phyloP scores from a whole-genome alignment of 768 basidiomycete species.

The Rhodotorula kratochvilovae region DNA sequence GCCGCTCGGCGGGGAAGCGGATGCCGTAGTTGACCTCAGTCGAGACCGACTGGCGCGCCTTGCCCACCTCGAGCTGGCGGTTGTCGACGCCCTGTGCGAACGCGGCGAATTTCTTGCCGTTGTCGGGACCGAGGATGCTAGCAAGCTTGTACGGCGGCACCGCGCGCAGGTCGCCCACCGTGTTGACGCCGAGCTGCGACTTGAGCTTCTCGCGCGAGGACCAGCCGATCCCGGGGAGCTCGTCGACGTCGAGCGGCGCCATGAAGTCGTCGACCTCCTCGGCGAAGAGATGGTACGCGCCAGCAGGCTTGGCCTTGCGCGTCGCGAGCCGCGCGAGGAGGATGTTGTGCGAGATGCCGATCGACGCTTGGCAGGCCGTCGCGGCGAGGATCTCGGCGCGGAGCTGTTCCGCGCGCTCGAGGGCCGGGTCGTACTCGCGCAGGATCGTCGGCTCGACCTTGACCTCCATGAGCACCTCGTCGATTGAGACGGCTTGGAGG shows the following conservation, averaged over 20 bases:
- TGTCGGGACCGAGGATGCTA: conserved; percentile 69
- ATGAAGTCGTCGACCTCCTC: conserved; percentile 58
- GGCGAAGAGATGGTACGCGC: conserved; percentile 67
- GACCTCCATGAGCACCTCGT: conserved; percentile 91
- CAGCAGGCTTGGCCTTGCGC: conserved; percentile 82
- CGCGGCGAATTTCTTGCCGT: conserved; percentile 79
- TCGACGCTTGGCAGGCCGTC: conserved; percentile 72
- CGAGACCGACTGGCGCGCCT: conserved; percentile 81
- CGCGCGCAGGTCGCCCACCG: conserved; percentile 62
- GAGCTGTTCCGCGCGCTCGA: conserved; percentile 56
- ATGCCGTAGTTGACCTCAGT: conserved; percentile 98
- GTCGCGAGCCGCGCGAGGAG: conserved; percentile 89
- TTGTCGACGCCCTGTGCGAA: conserved; percentile 79
- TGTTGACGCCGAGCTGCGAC: conserved; percentile 57
- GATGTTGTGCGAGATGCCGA: conserved; percentile 87
- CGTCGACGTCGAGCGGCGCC: conserved; percentile 66
- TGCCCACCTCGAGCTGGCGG: conserved; percentile 71
- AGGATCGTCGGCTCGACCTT: conserved; percentile 49
- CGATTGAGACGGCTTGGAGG: conserved; percentile 89
- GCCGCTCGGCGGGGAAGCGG: conserved; percentile 64
- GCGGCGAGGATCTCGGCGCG: conserved; percentile 67
- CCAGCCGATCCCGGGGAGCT: conserved; percentile 81
- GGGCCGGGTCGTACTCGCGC: conserved; percentile 14
- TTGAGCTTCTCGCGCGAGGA: conserved; percentile 70
- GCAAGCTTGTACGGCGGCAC: conserved; percentile 50